Percentiles rank a stretch among this genome's conserved stretches.
phyloP scores from a whole-genome alignment of 768 basidiomycete genomes.

The Kwoniella dejecticola region DNA sequence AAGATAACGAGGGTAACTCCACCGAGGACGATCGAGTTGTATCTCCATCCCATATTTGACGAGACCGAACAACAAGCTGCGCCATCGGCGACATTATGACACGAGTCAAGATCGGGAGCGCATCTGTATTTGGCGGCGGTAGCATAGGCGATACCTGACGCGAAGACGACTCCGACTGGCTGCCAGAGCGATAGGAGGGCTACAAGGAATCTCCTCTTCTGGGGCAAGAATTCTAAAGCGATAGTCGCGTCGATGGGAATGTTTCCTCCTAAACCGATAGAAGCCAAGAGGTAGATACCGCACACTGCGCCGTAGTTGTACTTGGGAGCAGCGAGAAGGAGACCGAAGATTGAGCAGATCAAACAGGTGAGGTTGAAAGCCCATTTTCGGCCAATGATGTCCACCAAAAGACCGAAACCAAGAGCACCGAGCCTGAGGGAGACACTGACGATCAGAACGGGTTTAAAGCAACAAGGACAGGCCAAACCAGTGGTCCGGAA shows the following conservation, averaged over 20 bases:
- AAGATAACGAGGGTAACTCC: slow-evolving; percentile 62
- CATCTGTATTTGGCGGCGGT: slow-evolving; percentile 66
- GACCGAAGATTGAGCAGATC: slow-evolving; percentile 56
- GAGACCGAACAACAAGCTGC: slow-evolving; percentile 59
- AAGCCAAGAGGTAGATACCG: slow-evolving; percentile 50
- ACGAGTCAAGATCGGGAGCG: slow-evolving; percentile 37
- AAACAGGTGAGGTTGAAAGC: slow-evolving; percentile 58
- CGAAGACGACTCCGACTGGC: slow-evolving; percentile 61
- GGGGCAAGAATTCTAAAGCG: slow-evolving; percentile 49
- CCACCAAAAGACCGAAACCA: slow-evolving; percentile 53
- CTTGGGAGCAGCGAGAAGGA: slow-evolving; percentile 54
- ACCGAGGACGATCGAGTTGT: slow-evolving; percentile 59
- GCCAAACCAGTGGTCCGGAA: too few species aligned
- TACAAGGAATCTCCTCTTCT: slow-evolving; percentile 59
- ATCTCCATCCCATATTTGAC: slow-evolving; percentile 68
- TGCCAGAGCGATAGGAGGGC: slow-evolving; percentile 59
- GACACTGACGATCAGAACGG: slow-evolving; percentile 4
- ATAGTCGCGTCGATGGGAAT: slow-evolving; percentile 57
- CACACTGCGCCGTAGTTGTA: slow-evolving; percentile 56
- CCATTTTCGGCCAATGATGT: slow-evolving; percentile 56
- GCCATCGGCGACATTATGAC: slow-evolving; percentile 38
- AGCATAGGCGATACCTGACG: slow-evolving; percentile 63
- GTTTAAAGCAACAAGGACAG: too few species aligned
- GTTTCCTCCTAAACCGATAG: slow-evolving; percentile 56
- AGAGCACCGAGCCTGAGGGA: slow-evolving; percentile 47